Conservation (phyloP, 352 stramenopile species). For the Aphanomyces astaci region DNA sequence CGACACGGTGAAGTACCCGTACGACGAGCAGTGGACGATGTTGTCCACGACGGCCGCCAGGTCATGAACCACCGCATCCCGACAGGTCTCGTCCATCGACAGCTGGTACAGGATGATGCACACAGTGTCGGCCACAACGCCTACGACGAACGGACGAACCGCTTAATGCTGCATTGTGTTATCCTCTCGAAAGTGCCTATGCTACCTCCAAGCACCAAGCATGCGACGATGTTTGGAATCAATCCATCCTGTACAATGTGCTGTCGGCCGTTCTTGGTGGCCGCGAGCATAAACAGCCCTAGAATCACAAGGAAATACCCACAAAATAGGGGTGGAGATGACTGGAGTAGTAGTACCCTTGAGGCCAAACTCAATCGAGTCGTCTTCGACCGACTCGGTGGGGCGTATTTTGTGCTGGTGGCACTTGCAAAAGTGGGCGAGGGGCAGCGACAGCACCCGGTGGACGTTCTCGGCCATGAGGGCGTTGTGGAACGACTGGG, state of each 20-base stretch:
- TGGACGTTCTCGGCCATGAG: conserved; percentile 60
- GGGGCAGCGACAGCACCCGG: conserved; percentile 42
- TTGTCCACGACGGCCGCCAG: background rate
- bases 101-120: conserved; percentile 15
- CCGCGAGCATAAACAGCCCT: conserved; percentile 9
- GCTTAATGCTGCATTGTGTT: too few species aligned
- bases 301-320: too few species aligned
- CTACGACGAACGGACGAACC: background rate
- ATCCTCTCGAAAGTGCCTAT: background rate
- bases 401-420: background rate
- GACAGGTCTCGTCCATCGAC: conserved; percentile 4
- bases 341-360: background rate
- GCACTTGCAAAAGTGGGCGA: conserved; percentile 3
- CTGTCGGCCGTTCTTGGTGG: conserved; percentile 1
- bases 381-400: background rate
- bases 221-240: background rate
- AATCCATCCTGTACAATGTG: conserved; percentile 19
- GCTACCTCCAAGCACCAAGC: background rate
- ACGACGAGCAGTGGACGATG: conserved; percentile 8
- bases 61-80: conserved; percentile 7
- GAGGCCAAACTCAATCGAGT: conserved; percentile 8
- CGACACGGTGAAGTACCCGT: conserved; percentile 36
- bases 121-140: conserved; percentile 1
- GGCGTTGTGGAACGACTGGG: conserved; percentile 44
- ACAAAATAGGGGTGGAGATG: too few species aligned